Evolutionary conservation across 768 basidiomycete species (phyloP).

Genomic region (Exsudoporus frostii): DNA sequence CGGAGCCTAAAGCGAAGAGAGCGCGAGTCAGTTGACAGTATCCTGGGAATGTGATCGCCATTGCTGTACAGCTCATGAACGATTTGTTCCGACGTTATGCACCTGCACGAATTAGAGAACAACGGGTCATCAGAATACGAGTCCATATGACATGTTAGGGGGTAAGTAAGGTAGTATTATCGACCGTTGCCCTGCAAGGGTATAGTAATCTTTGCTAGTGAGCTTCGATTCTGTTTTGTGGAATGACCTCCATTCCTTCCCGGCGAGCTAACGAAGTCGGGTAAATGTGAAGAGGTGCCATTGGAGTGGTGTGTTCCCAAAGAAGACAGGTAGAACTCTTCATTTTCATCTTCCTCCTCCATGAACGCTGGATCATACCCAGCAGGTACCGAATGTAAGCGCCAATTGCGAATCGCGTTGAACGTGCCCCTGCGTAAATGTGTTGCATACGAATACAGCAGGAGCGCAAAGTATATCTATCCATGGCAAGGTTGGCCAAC

Average conservation of each 20-base stretch:
- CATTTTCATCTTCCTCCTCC: slow-evolving; percentile 62
- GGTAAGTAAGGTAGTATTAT: slow-evolving; percentile 27
- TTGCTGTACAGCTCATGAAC: background rate
- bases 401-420: slow-evolving; percentile 60
- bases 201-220: slow-evolving; percentile 31
- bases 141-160: slow-evolving; percentile 12
- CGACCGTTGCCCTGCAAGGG: slow-evolving; percentile 46
- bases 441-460: slow-evolving; percentile 89
- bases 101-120: background rate
- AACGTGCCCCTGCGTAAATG: slow-evolving; percentile 93
- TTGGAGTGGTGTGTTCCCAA: slow-evolving; percentile 44
- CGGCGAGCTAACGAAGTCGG: slow-evolving; percentile 63
- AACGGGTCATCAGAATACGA: slow-evolving; percentile 2
- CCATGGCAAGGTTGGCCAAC: background rate
- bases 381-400: slow-evolving; percentile 18
- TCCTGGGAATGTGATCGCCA: slow-evolving; percentile 7
- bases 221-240: slow-evolving; percentile 23
- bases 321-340: slow-evolving; percentile 68
- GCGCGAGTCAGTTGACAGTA: slow-evolving; percentile 26
- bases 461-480: slow-evolving; percentile 86
- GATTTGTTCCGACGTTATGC: background rate
- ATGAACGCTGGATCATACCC: slow-evolving; percentile 29
- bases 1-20: slow-evolving; percentile 20
- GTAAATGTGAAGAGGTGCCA: slow-evolving; percentile 50
- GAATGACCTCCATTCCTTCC: slow-evolving; percentile 30